Base-by-base conservation (phyloP, 78 protist species). In the Polysphondylium violaceum region DNA sequence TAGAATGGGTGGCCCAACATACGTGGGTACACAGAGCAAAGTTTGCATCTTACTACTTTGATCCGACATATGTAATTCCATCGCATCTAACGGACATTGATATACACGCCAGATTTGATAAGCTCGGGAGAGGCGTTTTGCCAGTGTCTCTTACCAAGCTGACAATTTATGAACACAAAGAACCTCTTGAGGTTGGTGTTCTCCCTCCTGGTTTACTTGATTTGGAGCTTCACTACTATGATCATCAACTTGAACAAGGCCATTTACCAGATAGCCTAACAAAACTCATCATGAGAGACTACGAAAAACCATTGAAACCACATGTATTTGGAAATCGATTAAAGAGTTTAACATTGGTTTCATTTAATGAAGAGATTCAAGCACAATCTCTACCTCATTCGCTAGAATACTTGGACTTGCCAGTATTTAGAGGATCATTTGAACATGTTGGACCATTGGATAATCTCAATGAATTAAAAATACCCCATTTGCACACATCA, bases 381-480 rank as follows among this genome's bases (percentile, higher is more conserved):
- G 11, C 53, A 47, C 53, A 47, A 47, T 47, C 53, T 14, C 53
- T 47, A 47, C 53, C 53, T 11, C 8, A 11, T 47, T 47, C 53
- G 53, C 11, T 47, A 47, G 53, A 47, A 47, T 47, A 47, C 53
- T 47, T 47, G 53, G 53, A 47, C 8, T 47, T 47, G 11, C 8
- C 23, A 14, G 53, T 11, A 47, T 47, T 47, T 47, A 11, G 53
- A 11, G 53, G 53, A 47, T 47, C 53, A 47, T 47, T 47, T 47
- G 53, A 47, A 47, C 53, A 47, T 47, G 53, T 47, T 47, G 53
- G 53, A 47, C 53, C 53, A 47, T 47, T 47, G 53, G 53, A 47
- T 47, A 47, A 47, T 47, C 53, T 47, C 8, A 47, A 14, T 11
- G 8, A 8, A 47, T 47, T 47, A 11, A 47, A 47, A 47, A 11